Conservation (phyloP, 1,139 yeast species). For the Protomyces inouyei region DNA sequence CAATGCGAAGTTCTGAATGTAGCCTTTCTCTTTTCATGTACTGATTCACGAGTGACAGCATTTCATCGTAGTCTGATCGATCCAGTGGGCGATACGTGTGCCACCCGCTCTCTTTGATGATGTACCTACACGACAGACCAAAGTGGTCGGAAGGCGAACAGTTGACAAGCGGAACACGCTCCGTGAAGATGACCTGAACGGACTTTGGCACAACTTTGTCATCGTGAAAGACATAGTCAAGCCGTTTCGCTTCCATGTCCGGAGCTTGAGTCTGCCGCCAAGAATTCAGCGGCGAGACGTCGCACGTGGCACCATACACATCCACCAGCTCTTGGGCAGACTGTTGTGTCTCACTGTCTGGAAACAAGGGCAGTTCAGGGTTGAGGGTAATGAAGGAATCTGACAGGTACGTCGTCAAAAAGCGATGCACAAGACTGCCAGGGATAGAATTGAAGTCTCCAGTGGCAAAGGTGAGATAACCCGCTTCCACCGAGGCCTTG, state of each 20-base stretch:
- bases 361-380: conserved; percentile 40
- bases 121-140: conserved; percentile 44
- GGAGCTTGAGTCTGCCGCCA: conserved; percentile 62
- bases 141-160: conserved; percentile 90
- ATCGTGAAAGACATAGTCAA: conserved; percentile 85
- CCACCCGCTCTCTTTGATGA: conserved; percentile 9
- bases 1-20: conserved; percentile 62
- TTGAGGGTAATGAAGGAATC: conserved; percentile 82
- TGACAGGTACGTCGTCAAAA: conserved; percentile 60
- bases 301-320: conserved; percentile 83
- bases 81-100: conserved; percentile 16
- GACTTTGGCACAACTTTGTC: conserved; percentile 55
- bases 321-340: conserved; percentile 63
- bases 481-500: conserved; percentile 58
- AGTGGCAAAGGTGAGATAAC: conserved; percentile 79
- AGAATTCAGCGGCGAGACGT: conserved; percentile 67
- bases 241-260: conserved; percentile 70
- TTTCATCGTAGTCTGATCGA: conserved; percentile 46
- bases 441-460: conserved; percentile 92
- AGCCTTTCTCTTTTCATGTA: conserved; percentile 54
- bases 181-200: conserved; percentile 53
- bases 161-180: conserved; percentile 36
- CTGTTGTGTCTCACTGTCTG: conserved; percentile 39
- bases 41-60: conserved; percentile 51
- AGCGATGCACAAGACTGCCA: conserved; percentile 71